These are phyloP conservation scores for Corymbia citriodora DNA, from an alignment of 441 rosid species.

Conservation along the genomic window DNA sequence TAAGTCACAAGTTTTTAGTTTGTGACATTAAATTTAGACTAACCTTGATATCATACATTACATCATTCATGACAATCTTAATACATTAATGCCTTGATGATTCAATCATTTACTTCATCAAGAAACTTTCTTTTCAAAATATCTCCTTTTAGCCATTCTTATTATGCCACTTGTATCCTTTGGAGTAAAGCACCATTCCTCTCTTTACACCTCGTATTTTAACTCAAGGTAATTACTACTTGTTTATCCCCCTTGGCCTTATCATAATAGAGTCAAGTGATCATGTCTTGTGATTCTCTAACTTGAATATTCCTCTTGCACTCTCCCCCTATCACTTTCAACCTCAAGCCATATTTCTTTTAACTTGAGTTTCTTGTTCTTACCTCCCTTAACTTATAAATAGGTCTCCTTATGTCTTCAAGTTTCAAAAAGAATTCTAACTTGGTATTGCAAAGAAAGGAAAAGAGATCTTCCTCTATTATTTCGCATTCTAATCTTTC, in stretches of 20 bases:
- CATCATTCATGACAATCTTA: neutral
- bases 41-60: neutral
- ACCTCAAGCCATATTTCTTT: neutral
- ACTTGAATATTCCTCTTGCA: neutral
- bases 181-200: neutral
- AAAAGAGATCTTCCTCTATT: neutral
- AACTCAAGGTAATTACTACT: neutral
- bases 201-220: neutral
- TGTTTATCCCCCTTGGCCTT: neutral
- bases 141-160: too few relatives aligned
- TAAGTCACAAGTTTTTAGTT: neutral
- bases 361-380: neutral
- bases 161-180: neutral
- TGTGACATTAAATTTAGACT: neutral
- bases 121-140: neutral
- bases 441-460: neutral
- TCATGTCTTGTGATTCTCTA: neutral
- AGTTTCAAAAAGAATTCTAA: neutral
- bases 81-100: neutral
- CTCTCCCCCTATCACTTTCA: neutral
- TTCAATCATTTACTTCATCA: too few relatives aligned
- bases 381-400: neutral
- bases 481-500: neutral
- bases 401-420: neutral
- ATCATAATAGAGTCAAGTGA: neutral